Evolutionary conservation across 495 filamentous ascomycete genomes (phyloP), one percentile per base, ranked within the genome.

Genomic region (Neurospora cerealis): DNA sequence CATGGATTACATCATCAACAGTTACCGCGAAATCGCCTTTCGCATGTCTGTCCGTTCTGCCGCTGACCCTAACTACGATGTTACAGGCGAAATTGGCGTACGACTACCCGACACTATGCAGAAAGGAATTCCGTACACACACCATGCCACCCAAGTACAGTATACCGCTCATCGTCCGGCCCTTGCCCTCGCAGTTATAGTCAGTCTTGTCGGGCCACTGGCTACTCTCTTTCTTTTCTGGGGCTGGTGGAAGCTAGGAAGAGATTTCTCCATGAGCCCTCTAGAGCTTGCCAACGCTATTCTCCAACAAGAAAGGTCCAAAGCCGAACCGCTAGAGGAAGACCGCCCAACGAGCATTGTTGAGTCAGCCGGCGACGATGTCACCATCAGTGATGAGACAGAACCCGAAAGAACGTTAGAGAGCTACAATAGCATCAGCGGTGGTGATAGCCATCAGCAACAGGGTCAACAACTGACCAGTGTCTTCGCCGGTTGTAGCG

Each of bases 161-260:
- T n/a, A n/a, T n/a, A n/a, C n/a, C n/a, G n/a, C n/a, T n/a, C n/a
- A n/a, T n/a, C n/a, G n/a, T n/a, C n/a, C n/a, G n/a, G n/a, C n/a
- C n/a, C n/a, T n/a, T n/a, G n/a, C n/a, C 1, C 48, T 60, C 21
- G 48, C 48, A 28, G 13, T 13, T 2, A 15, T 60, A 1, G 48
- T 60, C 48, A 32, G 48, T 17, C 48, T 60, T 6, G 48, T 0
- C 48, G 48, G 48, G 7, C 48, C 48, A 3, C 11, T 32, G 0
- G 24, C 48, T 0, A 60, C 24, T 0, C 48, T 60, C 0, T 0
- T 60, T 0, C 48, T 60, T 17, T 60, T 60, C 1, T 0, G 48
- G 24, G 48, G 48, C 1, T 60, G 48, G 48, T 60, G 48, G 48
- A 7, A 7, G 2, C 48, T 60, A 3, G 24, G 48, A 0, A 6